phyloP scores from a whole-genome alignment of 1,284 basidiomycete species.

The Rhodotorula sp. region DNA sequence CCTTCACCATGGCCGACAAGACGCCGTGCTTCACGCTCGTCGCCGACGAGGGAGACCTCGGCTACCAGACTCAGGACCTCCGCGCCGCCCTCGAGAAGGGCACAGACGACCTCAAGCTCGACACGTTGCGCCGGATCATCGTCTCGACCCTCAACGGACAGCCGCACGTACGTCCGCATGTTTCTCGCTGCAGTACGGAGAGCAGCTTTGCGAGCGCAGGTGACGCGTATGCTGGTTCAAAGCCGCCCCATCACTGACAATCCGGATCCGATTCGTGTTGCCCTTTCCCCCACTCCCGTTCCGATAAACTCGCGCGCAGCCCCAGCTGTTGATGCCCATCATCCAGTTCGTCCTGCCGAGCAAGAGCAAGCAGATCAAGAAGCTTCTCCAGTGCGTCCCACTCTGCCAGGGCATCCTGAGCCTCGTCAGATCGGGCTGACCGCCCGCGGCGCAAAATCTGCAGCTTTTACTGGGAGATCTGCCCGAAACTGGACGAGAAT shows the following conservation, averaged over 20 bases:
- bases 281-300: not conserved
- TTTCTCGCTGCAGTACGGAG: no score
- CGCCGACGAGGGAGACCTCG: slow-evolving; percentile 31
- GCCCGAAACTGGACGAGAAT: slow-evolving; percentile 94
- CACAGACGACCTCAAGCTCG: slow-evolving; percentile 94
- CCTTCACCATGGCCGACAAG: slow-evolving; percentile 16
- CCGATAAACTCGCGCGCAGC: slow-evolving; percentile 20
- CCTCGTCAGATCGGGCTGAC: not conserved
- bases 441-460: not conserved
- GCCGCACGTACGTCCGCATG: slow-evolving; percentile 57
- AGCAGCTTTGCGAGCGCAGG: no score
- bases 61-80: slow-evolving; percentile 73
- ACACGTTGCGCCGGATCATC: slow-evolving; percentile 94
- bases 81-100: slow-evolving; percentile 88
- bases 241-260: no score
- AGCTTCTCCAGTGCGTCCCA: slow-evolving; percentile 65
- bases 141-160: slow-evolving; percentile 89
- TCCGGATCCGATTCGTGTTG: no score
- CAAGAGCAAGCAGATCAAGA: slow-evolving; percentile 96
- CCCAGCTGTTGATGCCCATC: slow-evolving; percentile 84
- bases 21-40: slow-evolving; percentile 38
- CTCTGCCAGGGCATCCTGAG: no score
- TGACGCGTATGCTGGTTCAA: not conserved
- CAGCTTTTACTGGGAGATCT: slow-evolving; percentile 99
- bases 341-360: slow-evolving; percentile 97